A percentile compares a stretch with the other conserved stretches of the same genome.
phyloP scores from a whole-genome alignment of 78 protist species.

The Tieghemostelium lacteum region DNA sequence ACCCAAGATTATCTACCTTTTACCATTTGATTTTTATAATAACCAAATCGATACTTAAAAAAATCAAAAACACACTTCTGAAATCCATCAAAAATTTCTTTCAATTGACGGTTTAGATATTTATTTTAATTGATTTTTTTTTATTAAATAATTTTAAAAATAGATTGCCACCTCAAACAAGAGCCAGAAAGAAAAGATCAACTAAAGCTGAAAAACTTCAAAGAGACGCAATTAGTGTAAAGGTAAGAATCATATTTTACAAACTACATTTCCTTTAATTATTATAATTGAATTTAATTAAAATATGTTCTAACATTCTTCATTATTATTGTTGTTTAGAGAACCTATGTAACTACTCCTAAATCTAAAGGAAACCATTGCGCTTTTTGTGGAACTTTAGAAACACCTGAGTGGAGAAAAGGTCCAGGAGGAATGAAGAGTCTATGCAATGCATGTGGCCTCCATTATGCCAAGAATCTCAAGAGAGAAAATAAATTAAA shows the following conservation, averaged over 20 bases:
- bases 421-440: conserved; percentile 78
- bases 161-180: conserved; percentile 69
- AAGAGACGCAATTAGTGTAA: conserved; percentile 41
- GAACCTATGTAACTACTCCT: conserved; percentile 67
- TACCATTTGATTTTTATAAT: too few species aligned
- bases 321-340: not conserved
- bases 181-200: conserved; percentile 75
- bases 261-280: not conserved
- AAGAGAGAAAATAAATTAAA: conserved; percentile 29
- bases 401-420: conserved; percentile 83
- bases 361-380: conserved; percentile 52
- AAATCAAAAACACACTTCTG: too few species aligned
- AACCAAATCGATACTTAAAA: too few species aligned
- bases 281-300: not conserved
- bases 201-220: conserved; percentile 64
- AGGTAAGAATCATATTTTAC: not conserved
- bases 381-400: conserved; percentile 48
- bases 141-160: not conserved
- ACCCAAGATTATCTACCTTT: too few species aligned
- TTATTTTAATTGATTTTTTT: not conserved
- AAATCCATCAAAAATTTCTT: not conserved
- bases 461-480: conserved; percentile 75
- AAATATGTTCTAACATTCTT: not conserved
- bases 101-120: too few species aligned
- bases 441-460: conserved; percentile 84